Percentiles rank a stretch among this genome's conserved stretches.
Conservation (phyloP, 1,284 basidiomycete species). For the Wolfiporia cocos region DNA sequence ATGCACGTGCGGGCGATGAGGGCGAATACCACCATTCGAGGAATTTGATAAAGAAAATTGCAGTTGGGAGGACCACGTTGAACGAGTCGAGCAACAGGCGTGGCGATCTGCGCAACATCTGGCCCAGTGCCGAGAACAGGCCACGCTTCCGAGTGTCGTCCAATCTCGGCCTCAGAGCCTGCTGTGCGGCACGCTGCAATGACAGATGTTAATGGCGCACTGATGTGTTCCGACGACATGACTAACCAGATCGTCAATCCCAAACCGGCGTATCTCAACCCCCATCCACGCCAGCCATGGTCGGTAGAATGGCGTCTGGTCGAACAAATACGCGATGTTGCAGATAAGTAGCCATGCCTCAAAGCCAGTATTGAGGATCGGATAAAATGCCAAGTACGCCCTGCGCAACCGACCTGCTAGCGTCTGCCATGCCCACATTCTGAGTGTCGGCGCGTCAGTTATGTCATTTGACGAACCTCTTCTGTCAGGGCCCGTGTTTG, state of each 20-base stretch:
- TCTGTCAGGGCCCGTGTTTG: constrained; percentile 42
- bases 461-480: constrained; percentile 36
- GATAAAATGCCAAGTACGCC: constrained; percentile 71
- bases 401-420: constrained; percentile 44
- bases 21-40: constrained; percentile 99
- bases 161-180: constrained; percentile 15
- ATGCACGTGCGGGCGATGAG: constrained; percentile 74
- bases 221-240: no score
- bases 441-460: no score
- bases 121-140: constrained; percentile 35
- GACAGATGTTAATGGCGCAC: constrained; percentile 1
- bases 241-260: constrained; percentile 70
- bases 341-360: constrained; percentile 81
- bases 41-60: constrained; percentile 97
- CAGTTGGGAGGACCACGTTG: constrained; percentile 80
- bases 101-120: constrained; percentile 47
- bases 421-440: constrained; percentile 26
- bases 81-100: constrained; percentile 68
- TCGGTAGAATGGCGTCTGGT: constrained; percentile 81
- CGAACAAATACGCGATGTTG: constrained; percentile 91
- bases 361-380: constrained; percentile 72
- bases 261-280: constrained; percentile 75
- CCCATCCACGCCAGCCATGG: constrained; percentile 89
- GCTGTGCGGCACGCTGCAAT: constrained; percentile 25
- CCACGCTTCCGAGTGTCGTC: constrained; percentile 25